phyloP scores from a whole-genome alignment of 179 eudicot species.

The Beta lomatogona region DNA sequence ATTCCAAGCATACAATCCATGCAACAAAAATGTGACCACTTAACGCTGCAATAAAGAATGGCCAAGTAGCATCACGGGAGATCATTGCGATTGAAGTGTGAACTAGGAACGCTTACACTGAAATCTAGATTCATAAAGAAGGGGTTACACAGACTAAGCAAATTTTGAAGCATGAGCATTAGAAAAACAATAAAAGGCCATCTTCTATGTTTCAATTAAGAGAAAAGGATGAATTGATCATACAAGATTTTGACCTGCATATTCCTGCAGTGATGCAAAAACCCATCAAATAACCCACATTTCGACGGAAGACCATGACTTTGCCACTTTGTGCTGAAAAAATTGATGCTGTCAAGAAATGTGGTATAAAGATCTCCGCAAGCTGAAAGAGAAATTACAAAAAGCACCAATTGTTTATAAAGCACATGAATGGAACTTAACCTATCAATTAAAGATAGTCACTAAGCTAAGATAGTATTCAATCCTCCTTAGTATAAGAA shows the following conservation, averaged over 20 bases:
- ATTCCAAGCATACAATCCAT: not conserved
- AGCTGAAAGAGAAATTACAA: slow-evolving; percentile 52
- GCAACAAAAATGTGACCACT: not conserved
- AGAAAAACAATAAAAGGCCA: slow-evolving; percentile 11
- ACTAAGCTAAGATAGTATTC: not conserved
- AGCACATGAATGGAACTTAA: not conserved
- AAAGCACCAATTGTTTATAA: slow-evolving; percentile 21
- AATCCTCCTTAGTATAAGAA: not conserved
- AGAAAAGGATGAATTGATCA: slow-evolving; percentile 60
- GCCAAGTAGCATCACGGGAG: not conserved
- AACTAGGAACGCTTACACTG: not conserved
- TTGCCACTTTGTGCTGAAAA: slow-evolving; percentile 91
- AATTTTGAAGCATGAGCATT: not conserved
- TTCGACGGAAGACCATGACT: slow-evolving; percentile 57
- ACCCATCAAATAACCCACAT: slow-evolving; percentile 63
- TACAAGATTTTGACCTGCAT: slow-evolving; percentile 97
- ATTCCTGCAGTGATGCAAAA: slow-evolving; percentile 83
- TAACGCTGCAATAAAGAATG: not conserved
- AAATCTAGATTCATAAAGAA: not conserved
- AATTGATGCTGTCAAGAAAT: slow-evolving; percentile 95
- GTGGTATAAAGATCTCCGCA: slow-evolving; percentile 93
- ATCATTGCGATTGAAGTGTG: not conserved
- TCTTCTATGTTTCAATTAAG: slow-evolving; percentile 27
- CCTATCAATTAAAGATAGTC: not conserved
- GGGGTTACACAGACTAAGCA: slow-evolving; percentile 19